These are phyloP conservation scores for Talinum fruticosum DNA, from an alignment of 148 eudicot species.

Conservation along the genomic window DNA sequence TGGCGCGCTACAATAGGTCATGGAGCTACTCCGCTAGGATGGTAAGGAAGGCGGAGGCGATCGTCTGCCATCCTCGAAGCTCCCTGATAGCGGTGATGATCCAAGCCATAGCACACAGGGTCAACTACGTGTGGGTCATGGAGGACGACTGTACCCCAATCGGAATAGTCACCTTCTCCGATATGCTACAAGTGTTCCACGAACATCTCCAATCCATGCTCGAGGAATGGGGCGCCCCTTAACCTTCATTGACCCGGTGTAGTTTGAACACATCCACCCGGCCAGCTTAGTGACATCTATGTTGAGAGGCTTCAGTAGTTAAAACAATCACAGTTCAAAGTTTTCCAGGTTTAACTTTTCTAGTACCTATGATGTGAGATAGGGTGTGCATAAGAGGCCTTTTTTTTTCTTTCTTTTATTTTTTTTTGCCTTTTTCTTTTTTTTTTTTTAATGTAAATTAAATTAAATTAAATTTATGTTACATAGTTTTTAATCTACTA, in stretches of 20 bases:
- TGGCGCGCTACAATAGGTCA: conserved; percentile 33
- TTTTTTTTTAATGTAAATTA: not conserved
- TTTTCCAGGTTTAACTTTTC: not conserved
- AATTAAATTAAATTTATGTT: not conserved
- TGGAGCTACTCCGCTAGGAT: conserved; percentile 61
- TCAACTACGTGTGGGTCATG: conserved; percentile 82
- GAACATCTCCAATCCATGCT: conserved; percentile 49
- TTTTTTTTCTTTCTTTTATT: not conserved
- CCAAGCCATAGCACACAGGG: conserved; percentile 81
- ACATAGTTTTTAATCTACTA: not conserved
- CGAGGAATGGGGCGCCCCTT: conserved; percentile 16
- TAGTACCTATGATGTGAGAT: not conserved
- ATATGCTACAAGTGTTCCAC: conserved; percentile 56
- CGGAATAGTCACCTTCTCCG: conserved; percentile 71
- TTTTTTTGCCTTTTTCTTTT: not conserved
- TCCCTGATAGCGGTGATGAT: conserved; percentile 89
- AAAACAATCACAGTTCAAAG: not conserved
- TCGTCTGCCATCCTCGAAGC: conserved; percentile 67
- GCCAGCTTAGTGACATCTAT: not conserved
- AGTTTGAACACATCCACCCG: not conserved
- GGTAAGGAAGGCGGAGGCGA: conserved; percentile 59
- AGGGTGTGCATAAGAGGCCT: not conserved
- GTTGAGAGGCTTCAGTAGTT: not conserved
- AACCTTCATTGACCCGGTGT: not conserved
- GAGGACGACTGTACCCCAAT: conserved; percentile 55